Base-by-base conservation (phyloP, 805 yeast genomes). In the Teunomyces stri region DNA sequence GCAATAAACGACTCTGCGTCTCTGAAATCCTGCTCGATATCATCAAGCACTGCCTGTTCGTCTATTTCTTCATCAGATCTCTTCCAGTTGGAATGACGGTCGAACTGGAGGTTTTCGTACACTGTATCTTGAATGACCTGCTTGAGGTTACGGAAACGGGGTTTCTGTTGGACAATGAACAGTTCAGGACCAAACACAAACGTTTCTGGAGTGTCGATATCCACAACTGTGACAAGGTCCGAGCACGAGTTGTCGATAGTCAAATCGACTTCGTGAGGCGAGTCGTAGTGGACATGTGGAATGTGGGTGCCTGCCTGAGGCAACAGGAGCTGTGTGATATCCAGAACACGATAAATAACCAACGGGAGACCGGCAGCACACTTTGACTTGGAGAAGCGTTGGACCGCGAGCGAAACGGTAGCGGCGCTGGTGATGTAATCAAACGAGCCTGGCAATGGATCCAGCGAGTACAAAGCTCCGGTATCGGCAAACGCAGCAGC, bases 1-100 rank as follows among this genome's bases (percentile, higher is more conserved):
- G 62, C 59, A 40, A 65, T 56, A 45, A 65, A 54, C 21, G 69
- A 52, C 49, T 68, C 68, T 12, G 70, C 74, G 5, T 56, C 58
- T 29, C 55, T 54, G 54, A 71, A 64, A 40, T 67, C 74, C 27
- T 54, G 53, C 45, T 65, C 70, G 25, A 68, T 58, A 50, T 63
- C 66, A 5, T 46, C 49, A 12, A 49, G n/a, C 16, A 30, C 13
- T 7, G 16, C 28, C 21, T 25, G 16, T 39, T 36, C 36, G 12
- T 37, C 43, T 34, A 25, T 21, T 6, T 16, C 20, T 34, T 15
- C 22, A 10, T 13, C 42, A 7, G 33, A 33, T 35, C 66, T 58
- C 50, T 64, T 64, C 21, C 29, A 16, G 31, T 39, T 39, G 11
- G 25, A 15, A 18, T 47, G 41, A 27, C 48, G 37, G 47, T 50